Base-by-base conservation (phyloP, 169 alveolate species). In the Plasmodium knowlesi region DNA sequence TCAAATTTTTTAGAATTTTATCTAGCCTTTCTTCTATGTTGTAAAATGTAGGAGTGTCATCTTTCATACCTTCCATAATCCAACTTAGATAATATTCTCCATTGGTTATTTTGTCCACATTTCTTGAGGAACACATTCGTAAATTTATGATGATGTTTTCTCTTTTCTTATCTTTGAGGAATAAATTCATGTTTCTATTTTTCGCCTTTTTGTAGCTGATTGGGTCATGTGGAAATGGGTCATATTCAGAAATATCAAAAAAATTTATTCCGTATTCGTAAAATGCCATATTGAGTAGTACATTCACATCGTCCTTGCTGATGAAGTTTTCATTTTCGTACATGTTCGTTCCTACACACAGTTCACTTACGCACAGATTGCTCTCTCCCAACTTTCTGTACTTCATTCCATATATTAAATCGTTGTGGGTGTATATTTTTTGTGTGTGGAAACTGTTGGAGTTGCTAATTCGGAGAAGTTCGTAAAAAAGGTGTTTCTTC, bases 191-290 rank as follows among this genome's bases (percentile, higher is more conserved):
- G 54, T 96, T 93, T 46, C 83, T 92, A 46, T 96, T 96, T 73
- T 97, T 97, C 67, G 97, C 96, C 32, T 93, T 83, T 80, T 95
- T 95, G 83, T 94, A 95, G 50, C 97, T 96, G 67, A 95, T 84
- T 0, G 98, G 98, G 54, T 95, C 97, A 57, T 82, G 85, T 22
- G 98, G 98, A 80, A 95, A 93, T 8, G 98, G 98, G 88, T 96
- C 98, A 81, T 90, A 95, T 70, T 97, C 98, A 57, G 98, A 96
- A 6, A 96, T 96, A 73, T 97, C 98, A 43, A 93, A 97, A 76
- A 95, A 97, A 46, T 97, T 97, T 46, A 97, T 94, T 71, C 98
- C 98, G 70, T 96, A 97, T 39, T 93, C 96, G 53, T 96, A 96
- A 80, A 85, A 92, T 3, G 98, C 98, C 53, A 94, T 92, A 71